Evolutionary conservation across 1,139 yeast species (phyloP), one percentile per base, ranked within the genome.

Genomic region (Hanseniaspora uvarum): DNA sequence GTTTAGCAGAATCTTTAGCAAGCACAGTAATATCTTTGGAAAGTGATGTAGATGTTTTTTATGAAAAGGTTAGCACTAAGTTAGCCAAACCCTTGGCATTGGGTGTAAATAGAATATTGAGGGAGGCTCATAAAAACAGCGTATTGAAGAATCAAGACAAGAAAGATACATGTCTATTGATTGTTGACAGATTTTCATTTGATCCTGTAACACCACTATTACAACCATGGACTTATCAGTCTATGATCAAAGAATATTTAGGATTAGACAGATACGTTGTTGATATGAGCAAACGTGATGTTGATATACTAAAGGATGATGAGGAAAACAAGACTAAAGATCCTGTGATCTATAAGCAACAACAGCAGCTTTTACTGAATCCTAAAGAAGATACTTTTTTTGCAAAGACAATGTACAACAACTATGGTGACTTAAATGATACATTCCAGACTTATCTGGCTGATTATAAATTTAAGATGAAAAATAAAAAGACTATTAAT

Each of bases 161-260:
- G 63, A 70, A 81, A 0, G 80, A 92, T 0, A 95, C 97, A 1
- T 65, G 86, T 18, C 68, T 94, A 48, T 67, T 94, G n/a, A 70
- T 92, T 1, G 65, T 92, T 49, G 98, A 92, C 68, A 74, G 99
- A 53, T 79, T 81, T 57, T 83, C 80, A 63, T 49, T 54, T 49
- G 99, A 92, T 67, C 96, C 97, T 1, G 74, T 89, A 31, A 92
- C 99, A 0, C 97, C 99, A 1, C 72, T 92, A 46, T 70, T 92
- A 48, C 79, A 83, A 40, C 98, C 97, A 1, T 92, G 99, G 99
- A 89, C 98, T 0, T 92, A 88, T 68, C 97, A 92, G 65, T 86
- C 96, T 1, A 92, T 94, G 98, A 86, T 92, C 18, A 95, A 92
- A 66, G 97, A 94, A 65, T 75, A 87, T 36, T 72, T 92, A 40